Percentiles rank a stretch among this genome's conserved stretches.
Conservation (phyloP, 345 rosid species). For the Salix purpurea region DNA sequence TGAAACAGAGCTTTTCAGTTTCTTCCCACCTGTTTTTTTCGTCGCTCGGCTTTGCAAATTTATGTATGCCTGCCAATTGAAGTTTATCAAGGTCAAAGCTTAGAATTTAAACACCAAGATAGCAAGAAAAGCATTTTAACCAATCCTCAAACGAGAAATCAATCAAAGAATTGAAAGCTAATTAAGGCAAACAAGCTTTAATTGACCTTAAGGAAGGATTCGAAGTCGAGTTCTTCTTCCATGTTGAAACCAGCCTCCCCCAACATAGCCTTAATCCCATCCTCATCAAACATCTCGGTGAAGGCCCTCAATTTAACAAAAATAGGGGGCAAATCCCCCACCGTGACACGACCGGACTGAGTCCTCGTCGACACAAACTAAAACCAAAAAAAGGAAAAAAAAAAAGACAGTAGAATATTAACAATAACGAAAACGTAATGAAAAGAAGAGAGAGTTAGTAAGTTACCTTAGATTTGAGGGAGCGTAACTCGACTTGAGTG, state of each 20-base stretch:
- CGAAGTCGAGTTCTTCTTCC: slow-evolving; percentile 74
- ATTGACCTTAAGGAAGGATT: slow-evolving; percentile 77
- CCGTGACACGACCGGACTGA: slow-evolving; percentile 46
- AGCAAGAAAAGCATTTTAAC: no score
- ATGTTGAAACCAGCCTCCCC: slow-evolving; percentile 40
- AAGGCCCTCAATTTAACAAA: slow-evolving; percentile 70
- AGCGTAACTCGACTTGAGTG: slow-evolving; percentile 97
- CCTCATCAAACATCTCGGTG: slow-evolving; percentile 49
- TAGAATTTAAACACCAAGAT: no score
- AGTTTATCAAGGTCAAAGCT: neutral
- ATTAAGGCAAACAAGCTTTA: neutral
- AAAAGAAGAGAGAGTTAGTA: neutral
- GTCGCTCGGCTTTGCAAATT: slow-evolving; percentile 64
- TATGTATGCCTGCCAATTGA: slow-evolving; percentile 55
- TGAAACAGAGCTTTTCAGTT: slow-evolving; percentile 44
- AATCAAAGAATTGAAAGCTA: neutral
- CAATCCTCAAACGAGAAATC: neutral
- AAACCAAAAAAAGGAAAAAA: neutral
- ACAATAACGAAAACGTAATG: neutral
- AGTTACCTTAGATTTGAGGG: slow-evolving; percentile 88
- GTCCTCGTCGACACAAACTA: slow-evolving; percentile 68
- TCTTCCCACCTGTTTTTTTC: slow-evolving; percentile 55
- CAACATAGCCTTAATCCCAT: slow-evolving; percentile 61
- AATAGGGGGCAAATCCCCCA: slow-evolving; percentile 64
- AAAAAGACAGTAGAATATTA: neutral